Evolutionary conservation across 83 land plant genomes (phyloP).

Genomic region (Thuja plicata): DNA sequence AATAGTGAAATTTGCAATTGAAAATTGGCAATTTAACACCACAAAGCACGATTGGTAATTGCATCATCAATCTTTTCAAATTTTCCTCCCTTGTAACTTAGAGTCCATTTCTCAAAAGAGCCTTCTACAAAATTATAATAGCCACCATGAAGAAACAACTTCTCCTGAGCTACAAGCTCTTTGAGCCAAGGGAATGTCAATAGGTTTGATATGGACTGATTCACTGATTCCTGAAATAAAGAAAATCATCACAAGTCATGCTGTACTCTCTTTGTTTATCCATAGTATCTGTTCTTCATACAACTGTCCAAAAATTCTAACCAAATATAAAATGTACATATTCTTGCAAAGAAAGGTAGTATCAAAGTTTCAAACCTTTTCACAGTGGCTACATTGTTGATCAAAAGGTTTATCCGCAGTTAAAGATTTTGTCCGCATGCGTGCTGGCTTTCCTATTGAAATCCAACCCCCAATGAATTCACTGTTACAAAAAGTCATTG

Average conservation of each 20-base stretch:
- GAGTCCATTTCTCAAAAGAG: constrained; percentile 84
- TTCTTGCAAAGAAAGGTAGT: background rate
- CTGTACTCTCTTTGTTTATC: background rate
- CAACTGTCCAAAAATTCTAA: background rate
- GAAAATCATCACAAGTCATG: background rate
- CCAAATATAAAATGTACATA: background rate
- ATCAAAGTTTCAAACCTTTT: constrained; percentile 54
- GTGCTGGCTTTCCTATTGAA: constrained; percentile 57
- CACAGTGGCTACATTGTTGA: constrained; percentile 71
- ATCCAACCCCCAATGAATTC: constrained; percentile 78
- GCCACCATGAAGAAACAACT: constrained; percentile 78
- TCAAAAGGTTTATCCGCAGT: constrained; percentile 52
- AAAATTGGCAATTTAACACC: constrained; percentile 28
- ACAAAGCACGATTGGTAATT: constrained; percentile 28
- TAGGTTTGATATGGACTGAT: constrained; percentile 58
- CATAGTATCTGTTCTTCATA: background rate
- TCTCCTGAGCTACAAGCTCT: constrained; percentile 46
- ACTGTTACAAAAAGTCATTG: constrained; percentile 30
- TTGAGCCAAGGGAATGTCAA: constrained; percentile 84
- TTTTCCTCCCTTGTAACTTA: constrained; percentile 29
- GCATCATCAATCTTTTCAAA: constrained; percentile 18
- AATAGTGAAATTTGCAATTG: background rate
- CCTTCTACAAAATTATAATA: constrained; percentile 81
- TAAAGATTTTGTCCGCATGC: constrained; percentile 43
- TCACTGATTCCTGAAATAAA: constrained; percentile 73